Base-by-base conservation (phyloP, 1,284 basidiomycete species). In the Pseudozyma pruni region DNA sequence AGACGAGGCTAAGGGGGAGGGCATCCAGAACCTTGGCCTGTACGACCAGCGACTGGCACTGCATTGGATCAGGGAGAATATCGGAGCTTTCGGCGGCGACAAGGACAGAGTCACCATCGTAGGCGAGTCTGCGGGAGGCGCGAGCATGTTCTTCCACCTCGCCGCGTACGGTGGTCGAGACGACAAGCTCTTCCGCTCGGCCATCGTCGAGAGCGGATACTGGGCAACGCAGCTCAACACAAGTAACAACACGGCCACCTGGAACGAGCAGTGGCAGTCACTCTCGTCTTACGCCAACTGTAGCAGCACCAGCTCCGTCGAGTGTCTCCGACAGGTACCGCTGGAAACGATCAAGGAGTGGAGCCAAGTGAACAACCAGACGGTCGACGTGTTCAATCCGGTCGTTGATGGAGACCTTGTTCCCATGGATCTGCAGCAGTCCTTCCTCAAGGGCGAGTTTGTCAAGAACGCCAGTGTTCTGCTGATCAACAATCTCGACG, bases 31-130 rank as follows among this genome's bases (percentile, higher is more conserved):
- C 20, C 34, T 68, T 11, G 66, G 66, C 2, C 35, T 69, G 25
- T 67, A 64, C 46, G 74, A 76, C 34, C 74, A 76, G 51, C 42
- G 72, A 8, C 33, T 55, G 10, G 74, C 74, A 1, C 51, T 75
- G 19, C 40, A 53, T n/a, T 76, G 74, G 74, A 60, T 72, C 19
- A 27, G 40, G 7, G 47, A 62, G n/a, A 72, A 75, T 48, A 72
- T 75, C 35, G 56, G 25, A 7, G 39, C 49, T 5, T 76, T 76
- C 35, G 72, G 74, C 8, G 74, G 74, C 10, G 74, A 76, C 33
- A 37, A 19, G 10, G 35, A 51, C 20, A 49, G 49, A 9, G 48
- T 76, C 4, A 69, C 62, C 14, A 66, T 76, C 34, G 31, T 40
- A 2, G 74, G 74, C n/a, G 68, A 76, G 39, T 59, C 53, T 9